These are phyloP conservation scores for Cryptococcus sp. DNA, from an alignment of 1,284 basidiomycete species.

Conservation along the genomic window DNA sequence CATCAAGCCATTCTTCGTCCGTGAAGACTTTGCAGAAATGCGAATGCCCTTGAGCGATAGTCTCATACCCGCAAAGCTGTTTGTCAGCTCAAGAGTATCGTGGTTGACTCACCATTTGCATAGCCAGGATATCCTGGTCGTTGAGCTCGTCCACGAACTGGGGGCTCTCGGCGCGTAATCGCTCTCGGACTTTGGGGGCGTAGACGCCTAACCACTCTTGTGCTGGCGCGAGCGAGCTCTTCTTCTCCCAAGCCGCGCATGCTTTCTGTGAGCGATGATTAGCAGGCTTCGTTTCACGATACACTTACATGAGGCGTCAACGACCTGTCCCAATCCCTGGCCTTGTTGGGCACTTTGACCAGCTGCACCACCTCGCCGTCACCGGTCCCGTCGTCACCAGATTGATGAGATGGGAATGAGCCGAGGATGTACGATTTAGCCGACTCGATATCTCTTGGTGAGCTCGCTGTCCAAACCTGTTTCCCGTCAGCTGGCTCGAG, in stretches of 20 bases:
- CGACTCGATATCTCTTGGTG: slow-evolving; percentile 51
- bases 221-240: slow-evolving; percentile 49
- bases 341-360: slow-evolving; percentile 54
- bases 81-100: background rate
- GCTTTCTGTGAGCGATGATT: slow-evolving; percentile 42
- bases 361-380: slow-evolving; percentile 53
- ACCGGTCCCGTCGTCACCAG: slow-evolving; percentile 51
- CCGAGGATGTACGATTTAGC: slow-evolving; percentile 53
- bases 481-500: slow-evolving; percentile 13
- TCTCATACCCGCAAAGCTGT: slow-evolving; percentile 54
- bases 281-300: background rate
- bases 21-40: slow-evolving; percentile 52
- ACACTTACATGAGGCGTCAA: slow-evolving; percentile 53
- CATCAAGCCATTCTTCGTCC: slow-evolving; percentile 49
- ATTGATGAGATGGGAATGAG: slow-evolving; percentile 52
- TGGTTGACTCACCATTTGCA: slow-evolving; percentile 47
- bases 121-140: slow-evolving; percentile 51
- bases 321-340: slow-evolving; percentile 50
- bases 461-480: slow-evolving; percentile 53
- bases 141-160: slow-evolving; percentile 38
- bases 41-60: slow-evolving; percentile 46
- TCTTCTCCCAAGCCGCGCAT: slow-evolving; percentile 54
- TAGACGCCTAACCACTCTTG: slow-evolving; percentile 49
- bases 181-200: slow-evolving; percentile 39
- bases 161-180: slow-evolving; percentile 36